Evolutionary conservation across 148 eudicot genomes (phyloP).

Genomic region (Diospyros kaki): DNA sequence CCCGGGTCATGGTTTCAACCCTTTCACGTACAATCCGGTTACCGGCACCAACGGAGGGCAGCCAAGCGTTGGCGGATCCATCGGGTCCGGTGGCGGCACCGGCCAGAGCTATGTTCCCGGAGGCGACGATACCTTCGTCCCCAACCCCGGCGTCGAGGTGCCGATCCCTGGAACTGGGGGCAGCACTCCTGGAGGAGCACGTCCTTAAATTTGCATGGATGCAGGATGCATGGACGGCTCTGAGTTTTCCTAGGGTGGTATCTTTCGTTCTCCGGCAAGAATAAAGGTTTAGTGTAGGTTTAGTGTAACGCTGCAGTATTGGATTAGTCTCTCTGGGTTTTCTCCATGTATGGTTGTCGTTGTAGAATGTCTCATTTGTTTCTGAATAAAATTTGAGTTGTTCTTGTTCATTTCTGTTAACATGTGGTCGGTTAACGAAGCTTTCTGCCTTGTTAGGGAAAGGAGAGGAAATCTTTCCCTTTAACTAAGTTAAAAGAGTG

Average conservation of each 20-base stretch:
- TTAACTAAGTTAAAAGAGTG: no score
- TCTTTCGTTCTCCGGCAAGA: no score
- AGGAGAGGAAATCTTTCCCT: no score
- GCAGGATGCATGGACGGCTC: no score
- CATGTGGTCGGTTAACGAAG: no score
- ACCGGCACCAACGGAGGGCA: constrained; percentile 10
- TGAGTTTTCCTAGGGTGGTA: no score
- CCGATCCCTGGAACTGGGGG: constrained; percentile 10
- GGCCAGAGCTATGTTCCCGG: constrained; percentile 5
- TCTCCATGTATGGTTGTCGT: neutral
- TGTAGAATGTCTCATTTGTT: neutral
- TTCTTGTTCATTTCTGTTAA: neutral
- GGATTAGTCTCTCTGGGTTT: neutral
- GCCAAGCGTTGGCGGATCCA: neutral
- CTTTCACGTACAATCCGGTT: constrained; percentile 32
- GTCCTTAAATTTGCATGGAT: constrained; percentile 2
- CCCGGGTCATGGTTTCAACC: constrained; percentile 23
- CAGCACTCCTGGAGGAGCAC: no score
- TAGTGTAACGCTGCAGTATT: no score
- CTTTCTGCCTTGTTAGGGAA: no score
- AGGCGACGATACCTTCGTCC: constrained; percentile 9
- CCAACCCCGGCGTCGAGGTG: constrained; percentile 17
- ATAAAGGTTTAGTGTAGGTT: no score
- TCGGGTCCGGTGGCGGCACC: neutral
- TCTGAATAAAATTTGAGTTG: neutral